Percentiles rank a stretch among this genome's conserved stretches.
phyloP scores from a whole-genome alignment of 805 yeast genomes.

The Groenewaldozyma salmanticensis region DNA sequence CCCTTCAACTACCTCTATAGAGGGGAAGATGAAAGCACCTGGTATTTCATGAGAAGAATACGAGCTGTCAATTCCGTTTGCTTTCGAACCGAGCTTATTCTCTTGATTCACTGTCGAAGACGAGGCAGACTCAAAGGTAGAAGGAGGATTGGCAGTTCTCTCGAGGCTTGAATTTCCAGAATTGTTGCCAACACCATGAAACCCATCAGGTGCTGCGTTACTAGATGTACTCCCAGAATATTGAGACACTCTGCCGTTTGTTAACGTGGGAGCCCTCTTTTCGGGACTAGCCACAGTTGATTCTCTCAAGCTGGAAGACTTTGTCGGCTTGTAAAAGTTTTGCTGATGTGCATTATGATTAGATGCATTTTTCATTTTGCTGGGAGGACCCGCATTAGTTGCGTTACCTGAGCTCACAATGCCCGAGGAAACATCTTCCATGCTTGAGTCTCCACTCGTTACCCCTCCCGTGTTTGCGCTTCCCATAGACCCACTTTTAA shows the following conservation, averaged over 20 bases:
- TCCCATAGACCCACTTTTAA: too few species aligned
- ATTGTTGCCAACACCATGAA: neutral
- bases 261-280: neutral
- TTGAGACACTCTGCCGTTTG: too few species aligned
- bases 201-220: neutral
- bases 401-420: too few species aligned
- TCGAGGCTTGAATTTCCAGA: neutral
- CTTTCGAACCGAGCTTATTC: too few species aligned
- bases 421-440: too few species aligned
- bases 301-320: slow-evolving; percentile 13
- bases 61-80: too few species aligned
- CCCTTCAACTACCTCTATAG: neutral
- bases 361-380: slow-evolving; percentile 3
- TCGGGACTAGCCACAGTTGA: slow-evolving; percentile 12
- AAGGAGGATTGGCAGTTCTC: neutral
- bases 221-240: neutral
- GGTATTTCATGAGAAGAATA: too few species aligned
- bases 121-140: too few species aligned
- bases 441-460: too few species aligned
- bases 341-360: too few species aligned
- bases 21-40: neutral
- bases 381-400: neutral
- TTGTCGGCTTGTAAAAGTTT: slow-evolving; percentile 8
- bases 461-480: too few species aligned
- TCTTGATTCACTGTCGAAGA: too few species aligned